phyloP scores from a whole-genome alignment of 441 rosid genomes.

The Metrosideros polymorpha region DNA sequence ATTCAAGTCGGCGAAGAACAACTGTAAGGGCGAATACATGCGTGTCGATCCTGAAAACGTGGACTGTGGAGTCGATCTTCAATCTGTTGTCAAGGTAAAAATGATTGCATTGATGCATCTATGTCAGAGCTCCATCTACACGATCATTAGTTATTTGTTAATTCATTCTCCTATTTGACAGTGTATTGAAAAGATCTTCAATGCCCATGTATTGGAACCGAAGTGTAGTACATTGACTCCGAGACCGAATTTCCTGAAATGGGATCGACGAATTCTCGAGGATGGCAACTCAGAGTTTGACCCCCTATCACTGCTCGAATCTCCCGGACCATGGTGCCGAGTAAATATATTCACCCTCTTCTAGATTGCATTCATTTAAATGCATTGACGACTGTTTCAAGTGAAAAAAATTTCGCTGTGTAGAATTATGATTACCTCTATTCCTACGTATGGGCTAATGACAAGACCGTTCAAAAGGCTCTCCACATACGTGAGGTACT shows the following conservation, averaged over 20 bases:
- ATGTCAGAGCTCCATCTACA: neutral
- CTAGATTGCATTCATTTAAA: neutral
- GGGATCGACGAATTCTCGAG: neutral
- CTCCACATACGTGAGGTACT: slow-evolving; percentile 1
- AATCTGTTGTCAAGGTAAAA: neutral
- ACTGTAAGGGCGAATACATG: slow-evolving; percentile 5
- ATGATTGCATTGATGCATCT: neutral
- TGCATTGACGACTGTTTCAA: neutral
- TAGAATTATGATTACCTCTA: neutral
- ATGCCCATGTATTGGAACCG: neutral
- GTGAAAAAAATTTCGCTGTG: neutral
- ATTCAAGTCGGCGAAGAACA: neutral
- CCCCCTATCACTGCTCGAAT: neutral
- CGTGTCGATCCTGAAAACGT: neutral
- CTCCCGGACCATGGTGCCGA: neutral
- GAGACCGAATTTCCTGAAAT: neutral
- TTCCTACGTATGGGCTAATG: slow-evolving; percentile 1
- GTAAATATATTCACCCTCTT: neutral
- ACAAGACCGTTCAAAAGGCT: neutral
- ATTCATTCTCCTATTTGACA: neutral
- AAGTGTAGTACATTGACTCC: neutral
- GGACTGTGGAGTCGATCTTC: neutral
- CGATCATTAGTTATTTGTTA: neutral
- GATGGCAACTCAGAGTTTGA: neutral
- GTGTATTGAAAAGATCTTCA: neutral